These are phyloP conservation scores for Cyberlindnera subsufficiens DNA, from an alignment of 805 yeast genomes.

Conservation along the genomic window DNA sequence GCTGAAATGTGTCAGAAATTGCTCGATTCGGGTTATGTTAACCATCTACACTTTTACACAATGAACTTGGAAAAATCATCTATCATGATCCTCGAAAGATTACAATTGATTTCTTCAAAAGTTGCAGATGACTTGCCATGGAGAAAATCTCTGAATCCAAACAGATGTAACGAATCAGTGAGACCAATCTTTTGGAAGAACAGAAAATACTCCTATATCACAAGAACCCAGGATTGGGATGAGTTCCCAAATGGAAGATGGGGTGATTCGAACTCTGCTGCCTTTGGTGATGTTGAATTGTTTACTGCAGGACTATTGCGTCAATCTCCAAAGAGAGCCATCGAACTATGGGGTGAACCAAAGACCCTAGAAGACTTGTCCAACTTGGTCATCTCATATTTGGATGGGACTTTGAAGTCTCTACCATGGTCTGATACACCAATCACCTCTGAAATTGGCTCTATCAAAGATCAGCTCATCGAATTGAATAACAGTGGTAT, in stretches of 20 bases:
- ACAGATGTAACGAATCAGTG: slow-evolving; percentile 72
- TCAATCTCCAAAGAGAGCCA: slow-evolving; percentile 74
- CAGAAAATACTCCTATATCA: slow-evolving; percentile 82
- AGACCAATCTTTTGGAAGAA: slow-evolving; percentile 97
- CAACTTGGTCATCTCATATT: slow-evolving; percentile 57
- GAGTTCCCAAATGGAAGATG: slow-evolving; percentile 98
- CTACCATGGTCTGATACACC: slow-evolving; percentile 97
- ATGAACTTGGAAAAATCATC: slow-evolving; percentile 95
- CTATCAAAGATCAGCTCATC: slow-evolving; percentile 54
- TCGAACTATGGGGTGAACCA: slow-evolving; percentile 88
- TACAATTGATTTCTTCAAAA: slow-evolving; percentile 44
- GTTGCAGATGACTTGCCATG: slow-evolving; percentile 55
- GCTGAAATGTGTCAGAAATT: slow-evolving; percentile 77
- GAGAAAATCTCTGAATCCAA: slow-evolving; percentile 84
- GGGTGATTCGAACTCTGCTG: slow-evolving; percentile 98
- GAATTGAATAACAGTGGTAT: slow-evolving; percentile 62
- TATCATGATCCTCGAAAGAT: slow-evolving; percentile 74
- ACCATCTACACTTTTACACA: slow-evolving; percentile 92
- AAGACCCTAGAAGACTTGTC: slow-evolving; percentile 51
- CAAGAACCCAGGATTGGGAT: slow-evolving; percentile 92
- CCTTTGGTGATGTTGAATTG: slow-evolving; percentile 85
- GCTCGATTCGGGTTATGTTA: slow-evolving; percentile 63
- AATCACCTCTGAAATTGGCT: slow-evolving; percentile 65
- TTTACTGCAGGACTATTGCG: slow-evolving; percentile 76
- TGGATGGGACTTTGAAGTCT: slow-evolving; percentile 63